A percentile compares a stretch with the other conserved stretches of the same genome.
Conservation (phyloP, 768 basidiomycete genomes). For the Boletellus emodensis region DNA sequence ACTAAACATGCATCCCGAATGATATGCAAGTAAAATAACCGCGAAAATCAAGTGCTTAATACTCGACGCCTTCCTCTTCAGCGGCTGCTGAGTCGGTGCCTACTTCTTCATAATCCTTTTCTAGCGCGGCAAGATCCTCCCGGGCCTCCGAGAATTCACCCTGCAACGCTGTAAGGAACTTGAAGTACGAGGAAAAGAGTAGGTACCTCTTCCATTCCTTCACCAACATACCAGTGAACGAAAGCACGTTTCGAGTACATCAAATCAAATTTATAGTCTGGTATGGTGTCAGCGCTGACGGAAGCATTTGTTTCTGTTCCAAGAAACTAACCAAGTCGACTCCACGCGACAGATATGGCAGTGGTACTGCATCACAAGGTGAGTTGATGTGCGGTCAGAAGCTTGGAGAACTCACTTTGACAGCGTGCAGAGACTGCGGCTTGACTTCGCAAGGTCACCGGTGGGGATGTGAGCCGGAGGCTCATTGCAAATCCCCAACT, state of each 20-base stretch:
- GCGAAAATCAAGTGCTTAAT: conserved; percentile 31
- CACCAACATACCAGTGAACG: conserved; percentile 94
- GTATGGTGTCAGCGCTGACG: conserved; percentile 3
- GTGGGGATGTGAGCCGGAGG: conserved; percentile 88
- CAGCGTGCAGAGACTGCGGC: conserved; percentile 95
- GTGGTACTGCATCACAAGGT: conserved; percentile 56
- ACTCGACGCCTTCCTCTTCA: conserved; percentile 58
- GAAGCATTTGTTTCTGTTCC: neutral
- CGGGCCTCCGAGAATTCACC: conserved; percentile 99
- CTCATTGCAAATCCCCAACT: conserved; percentile 98
- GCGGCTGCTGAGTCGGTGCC: conserved; percentile 72
- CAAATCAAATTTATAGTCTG: conserved; percentile 97
- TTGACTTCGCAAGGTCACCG: conserved; percentile 92
- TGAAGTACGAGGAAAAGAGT: conserved; percentile 1
- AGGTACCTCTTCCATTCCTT: conserved; percentile 94
- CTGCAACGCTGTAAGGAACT: conserved; percentile 27
- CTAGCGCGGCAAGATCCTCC: conserved; percentile 95
- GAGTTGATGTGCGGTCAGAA: neutral
- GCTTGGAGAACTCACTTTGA: conserved; percentile 57
- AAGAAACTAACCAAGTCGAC: conserved; percentile 58
- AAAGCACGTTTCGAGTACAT: conserved; percentile 96
- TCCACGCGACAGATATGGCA: conserved; percentile 93
- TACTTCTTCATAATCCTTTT: conserved; percentile 93
- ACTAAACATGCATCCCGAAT: conserved; percentile 3
- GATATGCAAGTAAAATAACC: neutral